A percentile compares a stretch with the other conserved stretches of the same genome.
Conservation (phyloP, 768 basidiomycete genomes). For the Melanogaster broomeanus region DNA sequence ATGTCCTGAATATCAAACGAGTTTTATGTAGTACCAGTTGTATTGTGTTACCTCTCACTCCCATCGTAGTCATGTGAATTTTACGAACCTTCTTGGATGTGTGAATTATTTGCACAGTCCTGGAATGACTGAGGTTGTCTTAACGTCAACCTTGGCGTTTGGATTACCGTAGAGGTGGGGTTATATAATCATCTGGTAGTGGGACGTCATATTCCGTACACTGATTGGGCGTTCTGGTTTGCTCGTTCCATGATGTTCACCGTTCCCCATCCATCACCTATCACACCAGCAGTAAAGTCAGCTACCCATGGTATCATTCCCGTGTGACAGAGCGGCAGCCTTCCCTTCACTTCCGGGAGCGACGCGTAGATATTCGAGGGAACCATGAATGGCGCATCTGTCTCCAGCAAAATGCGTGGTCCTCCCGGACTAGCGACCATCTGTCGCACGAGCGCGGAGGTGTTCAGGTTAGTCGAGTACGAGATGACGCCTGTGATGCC, state of each 20-base stretch:
- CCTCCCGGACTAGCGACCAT: constrained; percentile 38
- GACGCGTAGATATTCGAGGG: constrained; percentile 71
- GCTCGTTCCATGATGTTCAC: constrained; percentile 61
- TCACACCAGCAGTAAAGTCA: constrained; percentile 60
- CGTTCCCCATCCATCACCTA: constrained; percentile 48
- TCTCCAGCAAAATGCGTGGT: constrained; percentile 69
- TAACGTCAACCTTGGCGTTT: too few species aligned
- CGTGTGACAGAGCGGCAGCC: constrained; percentile 70
- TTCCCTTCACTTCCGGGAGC: constrained; percentile 52
- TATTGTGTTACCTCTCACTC: too few species aligned
- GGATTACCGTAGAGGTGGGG: too few species aligned
- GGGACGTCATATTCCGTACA: constrained; percentile 50
- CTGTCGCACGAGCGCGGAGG: constrained; percentile 61
- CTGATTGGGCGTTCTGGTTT: constrained; percentile 59
- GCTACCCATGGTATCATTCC: constrained; percentile 89
- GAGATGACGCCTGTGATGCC: constrained; percentile 89
- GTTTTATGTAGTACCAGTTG: too few species aligned
- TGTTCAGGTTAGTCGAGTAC: constrained; percentile 74
- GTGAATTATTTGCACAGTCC: not conserved
- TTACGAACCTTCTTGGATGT: not conserved
- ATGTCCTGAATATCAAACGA: too few species aligned
- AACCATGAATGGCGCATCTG: constrained; percentile 88
- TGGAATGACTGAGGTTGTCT: too few species aligned
- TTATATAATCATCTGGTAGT: not conserved
- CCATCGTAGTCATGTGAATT: not conserved